Percentiles rank a stretch among this genome's conserved stretches.
phyloP scores from a whole-genome alignment of 768 basidiomycete species.

The Punctularia strigosozonata region DNA sequence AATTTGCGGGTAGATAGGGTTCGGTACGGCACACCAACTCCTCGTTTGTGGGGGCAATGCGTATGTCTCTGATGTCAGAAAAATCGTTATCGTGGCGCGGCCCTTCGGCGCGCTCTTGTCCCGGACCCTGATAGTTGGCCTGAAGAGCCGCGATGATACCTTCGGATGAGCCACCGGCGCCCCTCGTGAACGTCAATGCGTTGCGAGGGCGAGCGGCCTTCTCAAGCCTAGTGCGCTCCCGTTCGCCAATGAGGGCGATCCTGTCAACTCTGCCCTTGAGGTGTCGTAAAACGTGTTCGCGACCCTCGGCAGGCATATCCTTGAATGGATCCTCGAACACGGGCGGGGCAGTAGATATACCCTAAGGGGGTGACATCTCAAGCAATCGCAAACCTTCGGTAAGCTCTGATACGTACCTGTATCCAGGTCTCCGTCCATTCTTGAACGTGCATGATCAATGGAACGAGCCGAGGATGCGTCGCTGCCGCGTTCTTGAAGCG shows the following conservation, averaged over 20 bases:
- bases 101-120: constrained; percentile 25
- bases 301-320: not conserved
- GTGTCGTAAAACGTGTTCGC: constrained; percentile 8
- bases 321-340: constrained; percentile 12
- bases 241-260: constrained; percentile 14
- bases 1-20: constrained; percentile 53
- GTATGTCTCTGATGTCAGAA: constrained; percentile 40
- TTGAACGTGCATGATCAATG: constrained; percentile 11
- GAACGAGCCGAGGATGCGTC: constrained; percentile 7
- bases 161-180: constrained; percentile 2
- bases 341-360: constrained; percentile 9
- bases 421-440: constrained; percentile 16
- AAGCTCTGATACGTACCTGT: no score
- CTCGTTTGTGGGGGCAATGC: constrained; percentile 58
- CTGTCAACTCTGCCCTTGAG: constrained; percentile 9
- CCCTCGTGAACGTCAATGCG: not conserved
- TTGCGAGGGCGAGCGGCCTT: not conserved
- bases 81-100: constrained; percentile 63
- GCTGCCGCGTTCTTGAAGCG: constrained; percentile 16
- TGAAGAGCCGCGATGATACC: constrained; percentile 10
- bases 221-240: constrained; percentile 7
- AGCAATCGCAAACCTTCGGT: no score
- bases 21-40: constrained; percentile 39
- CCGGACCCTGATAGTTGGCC: constrained; percentile 11
- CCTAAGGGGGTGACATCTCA: no score